Conservation (phyloP, 768 basidiomycete genomes). For the Hygrophoropsis aurantiaca region DNA sequence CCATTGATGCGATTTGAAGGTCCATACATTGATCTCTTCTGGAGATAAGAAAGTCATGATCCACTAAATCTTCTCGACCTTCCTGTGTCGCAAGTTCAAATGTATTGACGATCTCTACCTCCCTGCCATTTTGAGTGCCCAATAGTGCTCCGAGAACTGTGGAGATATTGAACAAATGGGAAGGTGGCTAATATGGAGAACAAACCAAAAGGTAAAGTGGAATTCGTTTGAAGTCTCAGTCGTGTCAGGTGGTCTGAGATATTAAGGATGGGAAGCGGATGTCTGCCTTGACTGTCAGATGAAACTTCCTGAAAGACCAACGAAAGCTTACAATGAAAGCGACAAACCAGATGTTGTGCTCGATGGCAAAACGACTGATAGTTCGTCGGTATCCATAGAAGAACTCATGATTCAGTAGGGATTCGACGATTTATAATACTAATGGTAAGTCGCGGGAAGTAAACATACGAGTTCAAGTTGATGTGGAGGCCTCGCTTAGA, state of each 20-base stretch:
- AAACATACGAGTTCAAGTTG: no score
- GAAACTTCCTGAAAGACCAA: neutral
- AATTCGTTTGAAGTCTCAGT: conserved; percentile 69
- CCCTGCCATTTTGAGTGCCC: conserved; percentile 90
- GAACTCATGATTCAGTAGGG: conserved; percentile 40
- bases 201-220: conserved; percentile 64
- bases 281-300: conserved; percentile 49
- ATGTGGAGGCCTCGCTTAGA: no score
- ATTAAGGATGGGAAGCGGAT: conserved; percentile 94
- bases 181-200: neutral
- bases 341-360: conserved; percentile 73
- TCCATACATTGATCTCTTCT: conserved; percentile 85
- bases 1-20: conserved; percentile 2
- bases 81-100: conserved; percentile 80
- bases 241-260: conserved; percentile 95
- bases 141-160: conserved; percentile 90
- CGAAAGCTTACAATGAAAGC: conserved; percentile 61
- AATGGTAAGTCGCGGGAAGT: no score
- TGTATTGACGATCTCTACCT: conserved; percentile 96
- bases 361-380: conserved; percentile 71
- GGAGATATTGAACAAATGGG: conserved; percentile 5
- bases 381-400: conserved; percentile 79
- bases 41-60: conserved; percentile 79
- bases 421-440: no score
- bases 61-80: conserved; percentile 57